phyloP scores from a whole-genome alignment of 1,139 yeast species.

The Sugiyamaella xylanicola region DNA sequence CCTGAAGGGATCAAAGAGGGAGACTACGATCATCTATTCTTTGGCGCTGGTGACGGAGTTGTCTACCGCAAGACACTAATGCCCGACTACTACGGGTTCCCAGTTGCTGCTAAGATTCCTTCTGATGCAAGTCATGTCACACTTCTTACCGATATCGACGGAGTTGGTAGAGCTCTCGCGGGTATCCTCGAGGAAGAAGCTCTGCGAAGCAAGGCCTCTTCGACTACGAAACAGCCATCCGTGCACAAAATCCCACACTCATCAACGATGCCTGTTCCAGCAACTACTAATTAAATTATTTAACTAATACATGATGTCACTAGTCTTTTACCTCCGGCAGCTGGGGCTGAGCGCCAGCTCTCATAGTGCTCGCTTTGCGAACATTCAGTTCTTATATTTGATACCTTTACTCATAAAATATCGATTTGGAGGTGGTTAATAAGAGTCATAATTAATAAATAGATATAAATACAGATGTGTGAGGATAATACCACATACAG shows the following conservation, averaged over 20 bases:
- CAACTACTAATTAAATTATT: not conserved
- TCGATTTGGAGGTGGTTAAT: too few relatives aligned
- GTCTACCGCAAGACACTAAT: conserved; percentile 79
- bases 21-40: conserved; percentile 70
- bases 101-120: conserved; percentile 66
- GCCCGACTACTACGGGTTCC: conserved; percentile 73
- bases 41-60: conserved; percentile 94
- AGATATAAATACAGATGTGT: not conserved
- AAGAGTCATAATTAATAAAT: too few relatives aligned
- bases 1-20: conserved; percentile 68
- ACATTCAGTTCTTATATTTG: too few relatives aligned
- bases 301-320: not conserved
- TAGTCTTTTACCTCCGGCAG: not conserved
- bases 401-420: too few relatives aligned
- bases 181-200: conserved; percentile 49
- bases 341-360: not conserved
- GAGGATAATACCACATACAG: too few relatives aligned
- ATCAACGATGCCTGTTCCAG: conserved; percentile 5
- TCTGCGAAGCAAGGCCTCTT: not conserved
- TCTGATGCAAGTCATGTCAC: conserved; percentile 77
- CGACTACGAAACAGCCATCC: not conserved
- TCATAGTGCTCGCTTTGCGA: not conserved
- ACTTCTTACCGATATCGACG: conserved; percentile 69
- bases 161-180: conserved; percentile 68
- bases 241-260: not conserved